Base-by-base conservation (phyloP, 192 early-diverging fungal genomes). In the Kickxella alabastrina region DNA sequence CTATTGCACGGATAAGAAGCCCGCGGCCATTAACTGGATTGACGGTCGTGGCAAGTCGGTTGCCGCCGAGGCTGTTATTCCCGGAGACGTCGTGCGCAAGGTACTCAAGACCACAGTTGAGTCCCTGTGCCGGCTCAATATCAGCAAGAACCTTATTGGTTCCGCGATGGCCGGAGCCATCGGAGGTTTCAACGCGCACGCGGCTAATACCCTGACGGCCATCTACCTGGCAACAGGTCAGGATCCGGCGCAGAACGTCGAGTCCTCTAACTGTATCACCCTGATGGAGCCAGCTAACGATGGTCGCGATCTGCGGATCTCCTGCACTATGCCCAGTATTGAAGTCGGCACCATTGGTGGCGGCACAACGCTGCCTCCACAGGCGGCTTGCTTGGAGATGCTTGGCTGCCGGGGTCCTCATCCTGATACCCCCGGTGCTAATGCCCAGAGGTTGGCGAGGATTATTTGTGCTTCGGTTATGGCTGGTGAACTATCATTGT, bases 1-100 rank as follows among this genome's bases (percentile, higher is more conserved):
- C 81, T 96, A 92, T 65, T 96, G 93, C 59, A 94, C 89, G 0
- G 93, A 96, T 62, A 96, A 96, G 80, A 95, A 95, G 70, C 90
- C 92, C 13, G 91, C 92, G 1, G 91, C 92, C 15, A 91, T 96
- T 62, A 96, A 94, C 82, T 96, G 93, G 93, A 91, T 96, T 61
- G 92, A 94, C 44, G 93, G 93, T 12, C 91, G 93, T 52, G 93
- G 93, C 40, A 96, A 96, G 54, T 93, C 91, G 10, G 87, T 93
- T 1, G 89, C 91, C 1, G 77, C 90, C 18, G 91, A 93, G 59
- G 87, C 89, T 4, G 68, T 92, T 1, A 89, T 96, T 39, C 86
- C 91, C 5, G 87, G 87, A 37, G 70, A 77, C 17, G 71, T 90
- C 18, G 92, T 96, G 14, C 70, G 81, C 51, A 79, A 79, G 35